Evolutionary conservation across 75 land plant genomes (phyloP).

Genomic region (Ceratopteris richardii): DNA sequence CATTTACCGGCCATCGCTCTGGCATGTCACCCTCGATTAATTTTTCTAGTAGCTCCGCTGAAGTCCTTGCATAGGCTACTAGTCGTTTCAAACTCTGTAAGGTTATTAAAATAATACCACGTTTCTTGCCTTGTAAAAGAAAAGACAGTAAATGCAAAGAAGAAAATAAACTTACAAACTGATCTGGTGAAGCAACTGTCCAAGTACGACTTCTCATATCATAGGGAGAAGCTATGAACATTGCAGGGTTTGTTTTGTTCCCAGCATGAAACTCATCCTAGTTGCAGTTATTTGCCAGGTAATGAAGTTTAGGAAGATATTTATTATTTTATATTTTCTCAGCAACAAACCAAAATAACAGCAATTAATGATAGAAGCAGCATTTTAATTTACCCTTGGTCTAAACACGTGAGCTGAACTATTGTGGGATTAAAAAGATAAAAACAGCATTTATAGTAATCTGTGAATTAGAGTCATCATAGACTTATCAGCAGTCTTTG

Average conservation of each 20-base stretch:
- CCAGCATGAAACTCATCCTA: neutral
- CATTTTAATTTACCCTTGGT: too few species aligned
- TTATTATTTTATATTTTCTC: too few species aligned
- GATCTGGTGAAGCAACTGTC: slow-evolving; percentile 53
- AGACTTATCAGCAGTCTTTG: too few species aligned
- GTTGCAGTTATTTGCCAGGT: too few species aligned
- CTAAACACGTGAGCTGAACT: too few species aligned
- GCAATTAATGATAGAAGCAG: too few species aligned
- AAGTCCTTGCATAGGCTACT: slow-evolving; percentile 77
- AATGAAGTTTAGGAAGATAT: too few species aligned
- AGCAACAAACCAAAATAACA: too few species aligned
- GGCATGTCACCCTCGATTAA: slow-evolving; percentile 41
- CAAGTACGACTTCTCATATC: slow-evolving; percentile 74
- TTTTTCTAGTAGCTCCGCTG: slow-evolving; percentile 47
- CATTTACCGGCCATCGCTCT: slow-evolving; percentile 68
- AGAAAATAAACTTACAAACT: slow-evolving; percentile 34
- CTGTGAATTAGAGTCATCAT: too few species aligned
- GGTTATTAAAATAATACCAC: neutral
- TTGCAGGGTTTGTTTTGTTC: slow-evolving; percentile 23
- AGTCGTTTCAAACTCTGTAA: slow-evolving; percentile 66
- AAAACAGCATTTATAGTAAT: too few species aligned
- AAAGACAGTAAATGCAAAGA: neutral
- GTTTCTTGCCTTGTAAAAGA: neutral
- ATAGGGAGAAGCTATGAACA: slow-evolving; percentile 81
- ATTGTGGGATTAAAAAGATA: too few species aligned